Percentiles rank a stretch among this genome's conserved stretches.
Conservation (phyloP, 345 rosid species). For the Eucalyptus victrix region DNA sequence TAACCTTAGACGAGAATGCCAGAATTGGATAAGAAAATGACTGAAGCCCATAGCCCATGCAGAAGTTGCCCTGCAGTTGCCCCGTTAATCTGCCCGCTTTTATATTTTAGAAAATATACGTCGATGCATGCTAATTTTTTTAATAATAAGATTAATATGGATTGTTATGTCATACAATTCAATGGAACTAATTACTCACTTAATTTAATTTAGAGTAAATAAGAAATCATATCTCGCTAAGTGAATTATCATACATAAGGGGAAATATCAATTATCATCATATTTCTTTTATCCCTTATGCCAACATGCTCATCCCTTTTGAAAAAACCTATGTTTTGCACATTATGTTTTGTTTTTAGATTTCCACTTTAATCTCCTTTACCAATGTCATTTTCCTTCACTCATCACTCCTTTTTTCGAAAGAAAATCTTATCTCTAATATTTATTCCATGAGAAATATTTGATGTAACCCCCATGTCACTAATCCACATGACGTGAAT, state of each 20-base stretch:
- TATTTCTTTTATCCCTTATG: neutral
- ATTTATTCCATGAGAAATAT: neutral
- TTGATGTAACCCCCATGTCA: fast-evolving
- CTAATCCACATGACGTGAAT: fast-evolving
- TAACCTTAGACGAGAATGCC: too few relatives aligned
- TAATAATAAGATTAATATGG: too few relatives aligned
- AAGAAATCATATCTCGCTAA: too few relatives aligned
- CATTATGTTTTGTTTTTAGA: neutral
- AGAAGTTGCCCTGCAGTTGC: too few relatives aligned
- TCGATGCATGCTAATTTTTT: too few relatives aligned
- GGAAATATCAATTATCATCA: neutral
- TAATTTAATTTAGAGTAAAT: too few relatives aligned
- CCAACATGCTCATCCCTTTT: neutral
- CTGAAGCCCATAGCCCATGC: too few relatives aligned
- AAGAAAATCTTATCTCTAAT: neutral
- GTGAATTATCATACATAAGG: neutral
- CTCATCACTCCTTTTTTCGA: neutral
- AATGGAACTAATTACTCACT: too few relatives aligned
- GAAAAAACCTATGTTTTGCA: neutral
- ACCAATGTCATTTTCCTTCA: neutral
- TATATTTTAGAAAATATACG: too few relatives aligned
- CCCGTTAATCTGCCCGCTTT: too few relatives aligned
- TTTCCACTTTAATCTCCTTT: neutral
- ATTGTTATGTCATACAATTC: too few relatives aligned
- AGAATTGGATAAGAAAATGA: too few relatives aligned